Base-by-base conservation (phyloP, 2,329 filamentous ascomycete genomes). In the Graphilbum ipis-grandicollis region DNA sequence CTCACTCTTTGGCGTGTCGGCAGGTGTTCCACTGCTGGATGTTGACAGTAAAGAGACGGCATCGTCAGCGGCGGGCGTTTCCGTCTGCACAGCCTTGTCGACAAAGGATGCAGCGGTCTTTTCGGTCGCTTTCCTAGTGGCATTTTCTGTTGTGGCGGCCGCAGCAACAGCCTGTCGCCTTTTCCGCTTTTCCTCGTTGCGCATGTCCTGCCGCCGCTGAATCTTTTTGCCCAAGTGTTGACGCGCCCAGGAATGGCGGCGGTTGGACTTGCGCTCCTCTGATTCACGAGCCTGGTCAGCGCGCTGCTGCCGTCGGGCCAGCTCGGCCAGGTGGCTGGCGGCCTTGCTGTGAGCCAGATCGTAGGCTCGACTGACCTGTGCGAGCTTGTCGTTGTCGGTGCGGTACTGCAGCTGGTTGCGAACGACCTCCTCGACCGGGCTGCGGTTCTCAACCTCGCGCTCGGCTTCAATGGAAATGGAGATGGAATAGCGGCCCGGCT, bases 321-420 rank as follows among this genome's bases (percentile, higher is more conserved):
- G 46, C n/a, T 47, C 50, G 18, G 50, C 47, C 18, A 56, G 42
- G 33, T 57, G 53, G 2, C 47, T 47, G 1, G 53, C 48, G 3
- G 51, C 55, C 50, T 79, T 80, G 43, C 70, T 68, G 51, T 81
- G 75, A 1, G 78, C 75, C 6, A 81, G 62, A 44, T 82, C 77
- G 42, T 80, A 81, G 1, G 74, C 74, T 36, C 75, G 62, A 2
- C 77, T 77, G n/a, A 79, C 72, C 10, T 72, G 63, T 1, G 76
- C 63, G 2, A 92, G 65, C 54, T 92, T 92, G 47, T 84, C 79
- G 19, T 81, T 90, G 47, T 85, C 79, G 14, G 75, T 54, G 5
- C 66, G 59, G 2, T 60, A 60, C 36, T 71, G 69, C 39, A 75
- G 79, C 39, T 74, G 70, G 8, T 65, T 60, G 35, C 71, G 68